Base-by-base conservation (phyloP, 2,329 filamentous ascomycete species). In the Intubia oerlemansii region DNA sequence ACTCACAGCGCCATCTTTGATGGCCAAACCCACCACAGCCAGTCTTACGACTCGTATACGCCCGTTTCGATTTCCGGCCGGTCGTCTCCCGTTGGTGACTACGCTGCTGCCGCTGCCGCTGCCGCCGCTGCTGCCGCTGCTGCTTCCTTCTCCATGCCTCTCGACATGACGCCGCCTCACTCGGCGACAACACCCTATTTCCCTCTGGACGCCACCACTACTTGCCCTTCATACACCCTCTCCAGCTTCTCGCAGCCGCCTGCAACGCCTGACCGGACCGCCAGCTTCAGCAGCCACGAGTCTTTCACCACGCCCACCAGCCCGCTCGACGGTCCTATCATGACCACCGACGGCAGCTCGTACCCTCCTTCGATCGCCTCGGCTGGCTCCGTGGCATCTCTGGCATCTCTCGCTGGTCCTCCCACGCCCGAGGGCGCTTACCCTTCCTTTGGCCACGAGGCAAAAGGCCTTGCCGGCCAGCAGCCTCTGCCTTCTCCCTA, bases 281-380 rank as follows among this genome's bases (percentile, higher is more conserved):
- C 28, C 34, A 39, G 36, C 32, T 28, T 35, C 20, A 30, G 27
- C 32, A 37, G 37, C 33, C 21, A 29, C 11, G 29, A 27, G 25
- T 28, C 24, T 9, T 24, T n/a, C 17, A 12, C 24, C 29, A 31
- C 31, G 17, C 33, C 31, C 14, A 26, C 13, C 7, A 76, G 80
- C 25, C 76, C 73, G 46, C 90, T 76, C 47, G 19, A 21, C n/a
- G 90, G 77, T 35, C 77, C 81, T 38, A 91, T 70, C 37, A 79
- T 68, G 37, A n/a, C 74, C 66, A 25, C 81, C 73, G 40, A n/a
- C n/a, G n/a, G n/a, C n/a, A n/a, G n/a, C 23, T 88, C 84, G 22
- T 91, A 63, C 32, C 79, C 82, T 36, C 92, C 82, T 20, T 85
- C 82, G 11, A 95, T 71, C n/a, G n/a, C n/a, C n/a, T n/a, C n/a